A percentile compares a stretch with the other conserved stretches of the same genome.
These are phyloP conservation scores for Coelastrella sp. DNA, from an alignment of 139 green algal genomes.

Conservation along the genomic window DNA sequence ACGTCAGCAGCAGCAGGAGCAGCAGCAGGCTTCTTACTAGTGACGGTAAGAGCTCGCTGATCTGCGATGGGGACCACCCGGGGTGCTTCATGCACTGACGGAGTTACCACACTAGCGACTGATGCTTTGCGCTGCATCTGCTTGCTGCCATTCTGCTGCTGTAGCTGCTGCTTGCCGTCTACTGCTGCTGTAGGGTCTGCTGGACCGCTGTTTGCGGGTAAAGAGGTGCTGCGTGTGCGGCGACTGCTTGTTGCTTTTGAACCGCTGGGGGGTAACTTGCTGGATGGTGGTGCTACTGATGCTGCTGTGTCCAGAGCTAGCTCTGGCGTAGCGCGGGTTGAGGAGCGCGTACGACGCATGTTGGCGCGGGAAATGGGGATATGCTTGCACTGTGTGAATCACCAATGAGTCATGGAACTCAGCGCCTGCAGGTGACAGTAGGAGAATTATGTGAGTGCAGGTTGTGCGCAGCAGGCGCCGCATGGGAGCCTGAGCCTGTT, in stretches of 20 bases:
- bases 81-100: constrained; percentile 7
- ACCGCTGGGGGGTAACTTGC: background rate
- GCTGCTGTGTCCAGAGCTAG: background rate
- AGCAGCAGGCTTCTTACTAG: background rate
- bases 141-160: background rate
- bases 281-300: background rate
- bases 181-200: background rate
- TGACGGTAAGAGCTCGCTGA: background rate
- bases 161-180: background rate
- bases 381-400: too few relatives aligned
- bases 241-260: background rate
- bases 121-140: constrained; percentile 23
- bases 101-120: constrained; percentile 11
- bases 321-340: background rate
- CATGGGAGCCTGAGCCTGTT: background rate
- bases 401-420: too few relatives aligned
- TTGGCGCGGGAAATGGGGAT: too few relatives aligned
- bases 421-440: too few relatives aligned
- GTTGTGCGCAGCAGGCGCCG: background rate
- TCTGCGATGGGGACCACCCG: background rate
- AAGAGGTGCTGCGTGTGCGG: background rate
- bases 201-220: background rate
- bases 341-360: background rate
- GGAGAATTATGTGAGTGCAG: too few relatives aligned
- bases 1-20: background rate